phyloP scores from a whole-genome alignment of 768 basidiomycete species.

The Mycena metata region DNA sequence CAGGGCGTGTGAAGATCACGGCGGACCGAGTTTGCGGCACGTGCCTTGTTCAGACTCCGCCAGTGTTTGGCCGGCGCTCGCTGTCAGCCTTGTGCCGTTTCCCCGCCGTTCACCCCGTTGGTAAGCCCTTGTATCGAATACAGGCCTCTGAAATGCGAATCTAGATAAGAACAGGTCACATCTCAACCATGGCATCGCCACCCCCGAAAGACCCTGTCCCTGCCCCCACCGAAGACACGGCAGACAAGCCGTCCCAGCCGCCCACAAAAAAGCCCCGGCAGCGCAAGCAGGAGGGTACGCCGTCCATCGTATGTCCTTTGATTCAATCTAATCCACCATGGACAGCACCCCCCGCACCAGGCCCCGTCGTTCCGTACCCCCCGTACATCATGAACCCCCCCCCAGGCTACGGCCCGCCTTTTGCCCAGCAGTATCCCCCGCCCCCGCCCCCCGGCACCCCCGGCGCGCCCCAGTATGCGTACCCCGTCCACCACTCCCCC shows the following conservation, averaged over 20 bases:
- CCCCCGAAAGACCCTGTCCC: conserved; percentile 53
- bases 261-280: conserved; percentile 67
- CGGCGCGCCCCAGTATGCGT: conserved; percentile 62
- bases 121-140: conserved; percentile 9
- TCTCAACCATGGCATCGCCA: conserved; percentile 39
- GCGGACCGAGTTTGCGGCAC: no score
- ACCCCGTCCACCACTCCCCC: conserved; percentile 70
- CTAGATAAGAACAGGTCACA: conserved; percentile 24
- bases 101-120: conserved; percentile 8
- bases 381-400: conserved; percentile 79
- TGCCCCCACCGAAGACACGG: conserved; percentile 49
- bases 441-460: conserved; percentile 51
- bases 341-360: conserved; percentile 47
- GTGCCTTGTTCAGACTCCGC: no score
- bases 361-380: conserved; percentile 68
- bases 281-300: conserved; percentile 53
- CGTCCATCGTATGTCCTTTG: conserved; percentile 34
- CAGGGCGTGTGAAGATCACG: no score
- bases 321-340: conserved; percentile 39
- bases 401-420: conserved; percentile 63
- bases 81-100: conserved; percentile 6
- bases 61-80: neutral
- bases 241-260: conserved; percentile 45
- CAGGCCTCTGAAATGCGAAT: neutral
- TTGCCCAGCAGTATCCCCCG: conserved; percentile 43